A percentile compares a stretch with the other conserved stretches of the same genome.
These are phyloP conservation scores for Sphagnum magellanicum DNA, from an alignment of 228 moss, liverwort and hornwort species.

Conservation along the genomic window DNA sequence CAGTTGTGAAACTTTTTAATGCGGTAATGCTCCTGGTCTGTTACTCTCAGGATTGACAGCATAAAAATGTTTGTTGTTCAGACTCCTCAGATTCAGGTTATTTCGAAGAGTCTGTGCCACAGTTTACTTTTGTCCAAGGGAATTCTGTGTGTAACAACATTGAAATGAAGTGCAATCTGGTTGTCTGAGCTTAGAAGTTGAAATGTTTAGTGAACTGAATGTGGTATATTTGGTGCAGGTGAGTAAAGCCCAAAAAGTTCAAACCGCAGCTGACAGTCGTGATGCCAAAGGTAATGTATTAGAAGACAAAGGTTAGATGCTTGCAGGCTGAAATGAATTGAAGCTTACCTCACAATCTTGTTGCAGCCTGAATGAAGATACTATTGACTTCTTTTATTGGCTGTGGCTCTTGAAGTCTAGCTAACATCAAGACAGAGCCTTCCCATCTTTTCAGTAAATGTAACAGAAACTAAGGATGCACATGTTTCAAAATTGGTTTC, in stretches of 20 bases:
- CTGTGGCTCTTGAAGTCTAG: not conserved
- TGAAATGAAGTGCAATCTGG: not conserved
- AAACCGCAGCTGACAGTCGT: slow-evolving; percentile 33
- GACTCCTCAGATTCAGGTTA: not conserved
- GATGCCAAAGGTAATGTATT: slow-evolving; percentile 27
- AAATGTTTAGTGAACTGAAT: not conserved
- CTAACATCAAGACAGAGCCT: not conserved
- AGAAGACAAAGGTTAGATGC: not conserved
- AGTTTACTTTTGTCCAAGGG: not conserved
- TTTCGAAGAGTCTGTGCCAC: not conserved
- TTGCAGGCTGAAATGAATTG: too few relatives aligned
- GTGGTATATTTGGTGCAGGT: slow-evolving; percentile 23
- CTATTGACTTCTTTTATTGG: slow-evolving; percentile 1
- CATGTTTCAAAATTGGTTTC: too few relatives aligned
- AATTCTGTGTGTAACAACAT: not conserved
- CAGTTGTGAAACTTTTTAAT: slow-evolving; percentile 67
- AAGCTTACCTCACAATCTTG: too few relatives aligned
- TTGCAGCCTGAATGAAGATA: not conserved
- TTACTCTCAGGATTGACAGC: not conserved
- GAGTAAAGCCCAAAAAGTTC: slow-evolving; percentile 60
- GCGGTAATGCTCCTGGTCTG: slow-evolving; percentile 29
- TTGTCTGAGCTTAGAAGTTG: not conserved
- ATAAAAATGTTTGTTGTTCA: not conserved
- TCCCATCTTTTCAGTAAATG: not conserved
- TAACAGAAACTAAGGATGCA: too few relatives aligned